Percentiles rank a stretch among this genome's conserved stretches.
Conservation (phyloP, 768 basidiomycete species). For the Russula sp. region DNA sequence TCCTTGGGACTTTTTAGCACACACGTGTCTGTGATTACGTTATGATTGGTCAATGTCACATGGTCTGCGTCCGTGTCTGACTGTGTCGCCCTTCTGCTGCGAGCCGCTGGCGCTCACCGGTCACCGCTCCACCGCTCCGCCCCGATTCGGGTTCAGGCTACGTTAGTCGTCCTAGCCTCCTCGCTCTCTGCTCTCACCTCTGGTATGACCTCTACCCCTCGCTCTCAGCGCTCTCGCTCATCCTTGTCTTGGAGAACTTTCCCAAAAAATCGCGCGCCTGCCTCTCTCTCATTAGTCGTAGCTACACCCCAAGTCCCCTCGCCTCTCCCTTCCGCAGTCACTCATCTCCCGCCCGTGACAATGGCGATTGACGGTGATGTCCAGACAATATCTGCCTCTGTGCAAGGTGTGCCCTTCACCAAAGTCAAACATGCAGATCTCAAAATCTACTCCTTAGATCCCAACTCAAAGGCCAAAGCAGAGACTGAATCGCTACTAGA, state of each 20-base stretch:
- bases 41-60: too few species aligned
- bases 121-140: too few species aligned
- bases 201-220: constrained; percentile 16
- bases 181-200: not conserved
- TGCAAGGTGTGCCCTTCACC: not conserved
- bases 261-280: constrained; percentile 15
- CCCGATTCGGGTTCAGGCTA: too few species aligned
- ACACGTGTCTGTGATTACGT: too few species aligned
- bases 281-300: constrained; percentile 18
- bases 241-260: constrained; percentile 9
- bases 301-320: constrained; percentile 12
- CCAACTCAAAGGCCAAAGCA: not conserved
- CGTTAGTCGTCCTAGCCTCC: too few species aligned
- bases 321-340: constrained; percentile 14
- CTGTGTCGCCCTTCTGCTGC: too few species aligned
- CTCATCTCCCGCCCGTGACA: constrained; percentile 9
- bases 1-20: too few species aligned
- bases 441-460: not conserved
- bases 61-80: too few species aligned
- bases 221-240: constrained; percentile 3
- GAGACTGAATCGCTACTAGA: not conserved
- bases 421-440: not conserved
- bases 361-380: not conserved
- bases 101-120: too few species aligned
- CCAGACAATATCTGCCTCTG: not conserved